Conservation (phyloP, 805 yeast genomes). For the Sugiyamaella valdiviana region DNA sequence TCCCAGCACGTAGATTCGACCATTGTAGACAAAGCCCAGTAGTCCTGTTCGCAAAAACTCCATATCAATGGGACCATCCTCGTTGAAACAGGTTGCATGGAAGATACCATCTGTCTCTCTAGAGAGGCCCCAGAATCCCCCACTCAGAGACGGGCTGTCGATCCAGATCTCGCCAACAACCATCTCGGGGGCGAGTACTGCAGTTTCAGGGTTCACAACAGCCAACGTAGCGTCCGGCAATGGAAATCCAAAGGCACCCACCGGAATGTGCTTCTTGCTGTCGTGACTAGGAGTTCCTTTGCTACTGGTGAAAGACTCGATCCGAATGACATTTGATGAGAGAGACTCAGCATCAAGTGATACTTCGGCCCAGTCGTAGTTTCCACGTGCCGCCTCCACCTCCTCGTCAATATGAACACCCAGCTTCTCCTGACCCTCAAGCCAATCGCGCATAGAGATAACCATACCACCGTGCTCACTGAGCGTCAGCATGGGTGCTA, state of each 20-base stretch:
- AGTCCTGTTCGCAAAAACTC: conserved; percentile 87
- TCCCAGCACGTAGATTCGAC: conserved; percentile 83
- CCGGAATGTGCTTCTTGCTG: conserved; percentile 50
- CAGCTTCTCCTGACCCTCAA: conserved; percentile 60
- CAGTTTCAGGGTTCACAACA: conserved; percentile 88
- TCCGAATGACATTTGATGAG: conserved; percentile 62
- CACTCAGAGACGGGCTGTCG: conserved; percentile 86
- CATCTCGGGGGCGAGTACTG: conserved; percentile 61
- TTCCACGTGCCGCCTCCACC: conserved; percentile 20
- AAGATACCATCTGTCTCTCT: conserved; percentile 68
- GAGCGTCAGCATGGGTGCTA: conserved; percentile 82
- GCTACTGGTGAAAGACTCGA: conserved; percentile 49
- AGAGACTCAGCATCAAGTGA: conserved; percentile 67
- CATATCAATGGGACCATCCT: conserved; percentile 60
- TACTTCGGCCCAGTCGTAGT: conserved; percentile 54
- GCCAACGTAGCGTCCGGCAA: conserved; percentile 91
- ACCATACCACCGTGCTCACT: conserved; percentile 97
- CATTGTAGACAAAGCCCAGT: conserved; percentile 80
- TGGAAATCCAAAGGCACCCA: conserved; percentile 92
- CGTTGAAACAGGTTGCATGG: conserved; percentile 74
- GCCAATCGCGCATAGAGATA: conserved; percentile 85
- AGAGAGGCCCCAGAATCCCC: conserved; percentile 75
- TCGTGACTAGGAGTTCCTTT: conserved; percentile 34
- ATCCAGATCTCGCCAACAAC: conserved; percentile 97
- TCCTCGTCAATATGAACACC: conserved; percentile 37